A percentile compares a stretch with the other conserved stretches of the same genome.
Conservation (phyloP, 371 early-diverging fungal species). For the Homolaphlyctis polyrhiza region DNA sequence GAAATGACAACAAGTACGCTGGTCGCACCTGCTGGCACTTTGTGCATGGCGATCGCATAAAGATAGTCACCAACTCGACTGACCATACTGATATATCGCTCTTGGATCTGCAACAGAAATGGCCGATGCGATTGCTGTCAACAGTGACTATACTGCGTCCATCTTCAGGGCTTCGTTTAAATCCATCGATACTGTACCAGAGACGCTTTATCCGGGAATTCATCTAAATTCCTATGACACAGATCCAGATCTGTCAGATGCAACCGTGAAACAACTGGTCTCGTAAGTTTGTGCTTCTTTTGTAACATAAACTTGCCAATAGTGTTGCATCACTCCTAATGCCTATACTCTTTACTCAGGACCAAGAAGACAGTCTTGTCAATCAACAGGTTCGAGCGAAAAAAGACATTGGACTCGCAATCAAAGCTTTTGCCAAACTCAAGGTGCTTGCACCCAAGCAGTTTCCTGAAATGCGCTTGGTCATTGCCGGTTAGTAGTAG, state of each 20-base stretch:
- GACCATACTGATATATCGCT: not conserved
- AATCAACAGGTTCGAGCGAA: slow-evolving; percentile 92
- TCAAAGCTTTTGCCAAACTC: slow-evolving; percentile 65
- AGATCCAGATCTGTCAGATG: slow-evolving; percentile 47
- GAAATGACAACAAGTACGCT: slow-evolving; percentile 72
- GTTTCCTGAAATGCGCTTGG: slow-evolving; percentile 47
- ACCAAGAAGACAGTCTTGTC: slow-evolving; percentile 50
- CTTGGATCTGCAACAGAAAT: slow-evolving; percentile 43
- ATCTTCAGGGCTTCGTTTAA: slow-evolving; percentile 71
- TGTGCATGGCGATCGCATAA: too few relatives aligned
- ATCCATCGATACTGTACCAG: slow-evolving; percentile 50
- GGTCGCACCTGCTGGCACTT: too few relatives aligned
- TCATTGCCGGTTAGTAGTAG: slow-evolving; percentile 64
- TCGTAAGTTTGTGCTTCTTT: slow-evolving; percentile 27
- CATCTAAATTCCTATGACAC: slow-evolving; percentile 65
- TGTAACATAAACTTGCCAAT: not conserved
- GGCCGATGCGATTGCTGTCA: slow-evolving; percentile 86
- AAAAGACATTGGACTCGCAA: slow-evolving; percentile 86
- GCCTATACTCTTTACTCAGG: not conserved
- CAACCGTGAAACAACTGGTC: slow-evolving; percentile 49
- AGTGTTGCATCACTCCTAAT: not conserved
- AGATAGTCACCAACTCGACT: not conserved
- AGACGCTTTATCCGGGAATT: slow-evolving; percentile 84
- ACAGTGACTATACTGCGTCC: slow-evolving; percentile 83
- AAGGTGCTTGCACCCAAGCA: slow-evolving; percentile 14